Percentiles rank a stretch among this genome's conserved stretches.
phyloP scores from a whole-genome alignment of 805 yeast species.

The Ogataea paraovalis region DNA sequence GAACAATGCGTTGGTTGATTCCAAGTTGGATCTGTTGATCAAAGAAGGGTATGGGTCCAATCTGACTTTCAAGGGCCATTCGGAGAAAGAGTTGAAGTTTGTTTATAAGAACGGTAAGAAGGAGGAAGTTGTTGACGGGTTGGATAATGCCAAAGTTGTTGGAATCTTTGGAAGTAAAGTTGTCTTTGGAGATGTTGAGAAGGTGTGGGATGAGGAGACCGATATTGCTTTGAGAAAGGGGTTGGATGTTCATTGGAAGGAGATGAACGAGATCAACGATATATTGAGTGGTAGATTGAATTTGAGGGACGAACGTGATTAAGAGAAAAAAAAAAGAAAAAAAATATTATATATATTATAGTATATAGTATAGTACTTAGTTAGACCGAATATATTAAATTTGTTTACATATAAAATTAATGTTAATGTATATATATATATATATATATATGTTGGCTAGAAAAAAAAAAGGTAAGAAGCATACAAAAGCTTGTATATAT shows the following conservation, averaged over 20 bases:
- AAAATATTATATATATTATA: too few relatives aligned
- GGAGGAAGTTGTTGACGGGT: slow-evolving; percentile 29
- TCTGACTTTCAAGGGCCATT: slow-evolving; percentile 17
- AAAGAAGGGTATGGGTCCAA: slow-evolving; percentile 25
- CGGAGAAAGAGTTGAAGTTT: slow-evolving; percentile 44
- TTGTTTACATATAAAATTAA: too few relatives aligned
- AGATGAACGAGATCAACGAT: slow-evolving; percentile 55
- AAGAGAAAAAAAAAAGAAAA: too few relatives aligned
- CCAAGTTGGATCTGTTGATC: slow-evolving; percentile 8
- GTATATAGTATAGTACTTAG: too few relatives aligned
- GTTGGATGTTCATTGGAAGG: slow-evolving; percentile 62
- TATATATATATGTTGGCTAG: too few relatives aligned
- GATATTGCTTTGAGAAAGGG: slow-evolving; percentile 64
- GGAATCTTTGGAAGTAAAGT: slow-evolving; percentile 69
- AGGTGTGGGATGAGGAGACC: slow-evolving; percentile 58
- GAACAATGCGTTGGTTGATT: slow-evolving; percentile 13
- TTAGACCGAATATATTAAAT: too few relatives aligned
- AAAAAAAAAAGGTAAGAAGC: too few relatives aligned
- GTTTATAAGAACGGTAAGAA: slow-evolving; percentile 47
- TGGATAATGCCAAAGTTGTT: slow-evolving; percentile 56
- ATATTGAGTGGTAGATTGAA: slow-evolving; percentile 68
- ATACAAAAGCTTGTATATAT: too few relatives aligned
- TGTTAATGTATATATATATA: too few relatives aligned
- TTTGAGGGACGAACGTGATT: slow-evolving; percentile 37
- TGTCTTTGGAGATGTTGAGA: slow-evolving; percentile 51